Percentiles rank a stretch among this genome's conserved stretches.
phyloP scores from a whole-genome alignment of 2,329 filamentous ascomycete species.

The Amauroascus niger region DNA sequence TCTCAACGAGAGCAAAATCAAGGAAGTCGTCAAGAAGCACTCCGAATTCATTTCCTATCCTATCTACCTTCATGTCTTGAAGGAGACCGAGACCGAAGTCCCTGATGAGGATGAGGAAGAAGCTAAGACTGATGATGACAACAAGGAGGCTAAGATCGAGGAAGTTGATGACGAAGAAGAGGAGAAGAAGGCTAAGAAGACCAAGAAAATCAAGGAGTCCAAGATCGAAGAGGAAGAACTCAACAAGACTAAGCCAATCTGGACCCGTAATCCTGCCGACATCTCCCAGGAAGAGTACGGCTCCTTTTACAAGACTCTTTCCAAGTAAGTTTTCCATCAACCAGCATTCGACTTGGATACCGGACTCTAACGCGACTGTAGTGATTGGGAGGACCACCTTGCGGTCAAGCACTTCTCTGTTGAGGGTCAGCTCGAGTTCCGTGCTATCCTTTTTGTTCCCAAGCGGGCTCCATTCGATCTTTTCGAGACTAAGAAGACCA shows the following conservation, averaged over 20 bases:
- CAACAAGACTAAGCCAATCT: conserved; percentile 99
- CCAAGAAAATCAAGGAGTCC: conserved; percentile 98
- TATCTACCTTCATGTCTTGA: conserved; percentile 98
- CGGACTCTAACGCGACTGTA: conserved; percentile 17
- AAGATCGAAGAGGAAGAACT: conserved; percentile 99
- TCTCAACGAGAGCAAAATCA: conserved; percentile 97
- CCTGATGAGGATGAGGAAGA: conserved; percentile 82
- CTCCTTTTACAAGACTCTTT: conserved; percentile 99
- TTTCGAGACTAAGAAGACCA: conserved; percentile 99
- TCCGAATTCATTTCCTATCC: conserved; percentile 99
- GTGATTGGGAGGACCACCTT: conserved; percentile 98
- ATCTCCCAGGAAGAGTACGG: conserved; percentile 96
- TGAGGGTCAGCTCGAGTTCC: conserved; percentile 99
- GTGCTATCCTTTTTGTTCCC: conserved; percentile 96
- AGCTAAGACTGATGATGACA: conserved; percentile 53
- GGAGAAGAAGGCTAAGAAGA: conserved; percentile 89
- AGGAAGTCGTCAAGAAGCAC: conserved; percentile 99
- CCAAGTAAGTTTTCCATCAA: conserved; percentile 48
- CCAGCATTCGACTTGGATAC: neutral
- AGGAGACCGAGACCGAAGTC: conserved; percentile 98
- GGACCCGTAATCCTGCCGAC: conserved; percentile 94
- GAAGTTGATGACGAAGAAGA: conserved; percentile 78
- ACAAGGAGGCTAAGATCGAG: conserved; percentile 95
- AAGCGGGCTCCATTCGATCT: conserved; percentile 99
- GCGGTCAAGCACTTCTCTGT: conserved; percentile 99